phyloP scores from a whole-genome alignment of 495 filamentous ascomycete genomes.

The Xylaria palmicola region DNA sequence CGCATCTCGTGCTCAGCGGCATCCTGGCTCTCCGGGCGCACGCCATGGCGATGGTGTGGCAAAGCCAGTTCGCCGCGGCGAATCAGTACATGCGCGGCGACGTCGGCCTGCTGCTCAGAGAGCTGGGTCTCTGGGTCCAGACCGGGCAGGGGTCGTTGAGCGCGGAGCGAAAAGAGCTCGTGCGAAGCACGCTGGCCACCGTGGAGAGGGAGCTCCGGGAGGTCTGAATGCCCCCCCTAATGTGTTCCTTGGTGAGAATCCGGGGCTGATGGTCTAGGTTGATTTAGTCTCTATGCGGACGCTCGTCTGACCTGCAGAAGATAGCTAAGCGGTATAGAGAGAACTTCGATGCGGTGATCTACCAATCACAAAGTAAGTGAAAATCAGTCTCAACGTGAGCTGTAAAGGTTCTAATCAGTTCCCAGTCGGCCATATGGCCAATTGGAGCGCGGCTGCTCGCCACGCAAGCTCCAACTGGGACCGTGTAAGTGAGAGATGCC shows the following conservation, averaged over 20 bases:
- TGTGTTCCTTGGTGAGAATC: not conserved
- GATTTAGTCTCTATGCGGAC: not conserved
- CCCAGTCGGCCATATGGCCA: not conserved
- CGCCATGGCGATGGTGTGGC: slow-evolving; percentile 38
- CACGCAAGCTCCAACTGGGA: slow-evolving; percentile 24
- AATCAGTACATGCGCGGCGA: slow-evolving; percentile 33
- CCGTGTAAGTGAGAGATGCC: slow-evolving; percentile 17
- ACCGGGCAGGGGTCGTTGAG: slow-evolving; percentile 33
- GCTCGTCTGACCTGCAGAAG: not conserved
- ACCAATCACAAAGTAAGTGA: not conserved
- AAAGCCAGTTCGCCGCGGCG: slow-evolving; percentile 32
- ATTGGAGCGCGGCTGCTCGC: slow-evolving; percentile 19
- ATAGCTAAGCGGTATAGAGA: not conserved
- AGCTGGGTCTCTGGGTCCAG: slow-evolving; percentile 40
- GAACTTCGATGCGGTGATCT: slow-evolving; percentile 2
- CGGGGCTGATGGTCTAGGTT: not conserved
- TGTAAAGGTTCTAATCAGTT: slow-evolving; percentile 6
- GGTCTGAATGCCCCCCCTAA: slow-evolving; percentile 20
- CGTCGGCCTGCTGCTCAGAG: slow-evolving; percentile 33
- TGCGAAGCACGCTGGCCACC: slow-evolving; percentile 24
- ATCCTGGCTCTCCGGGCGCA: slow-evolving; percentile 33
- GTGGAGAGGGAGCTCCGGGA: slow-evolving; percentile 22
- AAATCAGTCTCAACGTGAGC: not conserved
- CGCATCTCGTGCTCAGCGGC: slow-evolving; percentile 36
- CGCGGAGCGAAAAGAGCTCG: slow-evolving; percentile 30